These are phyloP conservation scores for Patellifolia procumbens DNA, from an alignment of 179 eudicot species.

Conservation along the genomic window DNA sequence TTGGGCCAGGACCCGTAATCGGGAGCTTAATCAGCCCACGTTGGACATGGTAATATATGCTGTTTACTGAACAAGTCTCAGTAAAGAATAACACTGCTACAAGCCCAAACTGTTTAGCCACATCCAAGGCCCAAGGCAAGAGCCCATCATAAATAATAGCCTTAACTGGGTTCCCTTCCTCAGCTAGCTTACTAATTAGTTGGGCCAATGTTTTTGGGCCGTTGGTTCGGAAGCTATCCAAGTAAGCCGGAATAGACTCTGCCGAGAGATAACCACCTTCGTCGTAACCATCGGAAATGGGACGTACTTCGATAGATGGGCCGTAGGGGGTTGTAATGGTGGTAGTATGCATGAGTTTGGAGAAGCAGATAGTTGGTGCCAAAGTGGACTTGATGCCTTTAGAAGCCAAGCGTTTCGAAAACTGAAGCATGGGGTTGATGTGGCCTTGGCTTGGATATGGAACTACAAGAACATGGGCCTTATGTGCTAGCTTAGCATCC, in stretches of 20 bases:
- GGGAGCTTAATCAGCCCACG: conserved; percentile 37
- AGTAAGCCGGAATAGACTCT: conserved; percentile 29
- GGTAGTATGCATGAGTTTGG: conserved; percentile 21
- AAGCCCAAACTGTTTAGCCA: conserved; percentile 36
- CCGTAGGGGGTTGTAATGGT: conserved; percentile 14
- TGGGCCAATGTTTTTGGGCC: conserved; percentile 30
- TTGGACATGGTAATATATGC: conserved; percentile 40
- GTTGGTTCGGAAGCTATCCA: conserved; percentile 21
- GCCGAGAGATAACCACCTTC: conserved; percentile 33
- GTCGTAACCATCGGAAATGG: conserved; percentile 52
- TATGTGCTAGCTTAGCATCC: conserved; percentile 10
- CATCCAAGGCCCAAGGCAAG: conserved; percentile 46
- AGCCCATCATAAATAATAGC: conserved; percentile 43
- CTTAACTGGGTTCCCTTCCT: conserved; percentile 28
- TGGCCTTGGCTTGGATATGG: conserved; percentile 55
- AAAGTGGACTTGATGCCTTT: conserved; percentile 38
- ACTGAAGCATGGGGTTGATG: conserved; percentile 51
- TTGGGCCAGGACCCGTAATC: conserved; percentile 20
- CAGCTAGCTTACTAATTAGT: conserved; percentile 24
- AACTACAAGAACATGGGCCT: conserved; percentile 37
- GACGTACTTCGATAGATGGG: conserved; percentile 29
- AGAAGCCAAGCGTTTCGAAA: conserved; percentile 41
- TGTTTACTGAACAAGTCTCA: conserved; percentile 42
- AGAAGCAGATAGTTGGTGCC: conserved; percentile 28
- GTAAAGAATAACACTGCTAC: conserved; percentile 40